phyloP scores from a whole-genome alignment of 441 rosid species.

The Hypseocharis bilobata region DNA sequence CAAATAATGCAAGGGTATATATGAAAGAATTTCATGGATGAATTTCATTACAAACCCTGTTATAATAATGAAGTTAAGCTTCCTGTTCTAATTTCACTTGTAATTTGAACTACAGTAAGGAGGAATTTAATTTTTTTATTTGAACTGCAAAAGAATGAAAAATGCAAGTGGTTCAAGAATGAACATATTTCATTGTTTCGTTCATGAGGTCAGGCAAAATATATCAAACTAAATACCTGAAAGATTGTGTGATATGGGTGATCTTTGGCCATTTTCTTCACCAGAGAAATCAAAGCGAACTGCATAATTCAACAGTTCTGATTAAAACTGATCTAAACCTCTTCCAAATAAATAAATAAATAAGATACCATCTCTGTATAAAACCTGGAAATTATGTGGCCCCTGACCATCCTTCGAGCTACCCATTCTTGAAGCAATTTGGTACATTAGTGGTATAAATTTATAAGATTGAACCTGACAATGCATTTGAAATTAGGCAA shows the following conservation, averaged over 20 bases:
- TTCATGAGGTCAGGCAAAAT: constrained; percentile 12
- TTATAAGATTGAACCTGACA: constrained; percentile 85
- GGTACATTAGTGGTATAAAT: constrained; percentile 84
- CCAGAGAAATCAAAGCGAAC: constrained; percentile 79
- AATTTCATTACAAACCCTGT: constrained; percentile 3
- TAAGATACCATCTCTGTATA: neutral
- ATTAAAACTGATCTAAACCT: constrained; percentile 25
- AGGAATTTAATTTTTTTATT: neutral
- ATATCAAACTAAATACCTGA: constrained; percentile 45
- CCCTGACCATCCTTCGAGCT: constrained; percentile 61
- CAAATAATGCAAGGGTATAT: neutral
- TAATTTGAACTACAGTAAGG: constrained; percentile 10
- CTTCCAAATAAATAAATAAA: constrained; percentile 14
- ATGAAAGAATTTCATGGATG: neutral
- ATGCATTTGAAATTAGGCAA: constrained; percentile 15
- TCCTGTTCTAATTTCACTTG: constrained; percentile 7
- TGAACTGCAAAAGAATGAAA: constrained; percentile 1
- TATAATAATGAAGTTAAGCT: constrained; percentile 6
- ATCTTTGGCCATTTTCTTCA: constrained; percentile 95
- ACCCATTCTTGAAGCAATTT: constrained; percentile 98
- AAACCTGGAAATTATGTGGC: constrained; percentile 78
- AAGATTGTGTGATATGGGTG: constrained; percentile 93
- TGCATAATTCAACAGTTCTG: constrained; percentile 33
- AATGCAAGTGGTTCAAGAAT: neutral
- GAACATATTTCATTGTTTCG: constrained; percentile 12